Evolutionary conservation across 345 rosid species (phyloP).

Genomic region (Rhodomyrtus tomentosa): DNA sequence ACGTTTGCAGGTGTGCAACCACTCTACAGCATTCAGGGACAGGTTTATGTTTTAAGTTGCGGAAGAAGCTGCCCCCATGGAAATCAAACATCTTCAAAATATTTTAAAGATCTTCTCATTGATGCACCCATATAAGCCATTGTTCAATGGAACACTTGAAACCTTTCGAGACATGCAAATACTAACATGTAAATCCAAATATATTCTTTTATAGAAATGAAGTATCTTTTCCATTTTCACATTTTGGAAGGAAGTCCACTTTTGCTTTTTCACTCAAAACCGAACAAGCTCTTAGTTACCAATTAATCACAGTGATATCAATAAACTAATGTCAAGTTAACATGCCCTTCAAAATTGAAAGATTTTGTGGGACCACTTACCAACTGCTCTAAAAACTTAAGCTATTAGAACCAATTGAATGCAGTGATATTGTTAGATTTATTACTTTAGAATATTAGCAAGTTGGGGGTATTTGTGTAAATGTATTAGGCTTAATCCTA

Average conservation of each 20-base stretch:
- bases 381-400: too few species aligned
- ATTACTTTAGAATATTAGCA: too few species aligned
- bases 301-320: background rate
- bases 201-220: background rate
- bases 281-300: background rate
- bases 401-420: too few species aligned
- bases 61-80: background rate
- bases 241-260: background rate
- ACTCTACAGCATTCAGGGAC: background rate
- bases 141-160: background rate
- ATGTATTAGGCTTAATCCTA: too few species aligned
- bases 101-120: background rate
- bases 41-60: background rate
- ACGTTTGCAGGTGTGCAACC: background rate
- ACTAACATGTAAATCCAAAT: background rate
- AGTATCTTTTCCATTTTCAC: background rate
- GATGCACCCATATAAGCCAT: background rate
- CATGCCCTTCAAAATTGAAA: background rate
- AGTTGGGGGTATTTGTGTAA: too few species aligned
- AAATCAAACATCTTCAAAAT: background rate
- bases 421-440: too few species aligned
- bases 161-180: background rate
- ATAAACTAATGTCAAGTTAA: background rate
- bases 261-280: background rate
- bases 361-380: too few species aligned